Conservation (phyloP, 768 basidiomycete species). For the Lepiota subincarnata region DNA sequence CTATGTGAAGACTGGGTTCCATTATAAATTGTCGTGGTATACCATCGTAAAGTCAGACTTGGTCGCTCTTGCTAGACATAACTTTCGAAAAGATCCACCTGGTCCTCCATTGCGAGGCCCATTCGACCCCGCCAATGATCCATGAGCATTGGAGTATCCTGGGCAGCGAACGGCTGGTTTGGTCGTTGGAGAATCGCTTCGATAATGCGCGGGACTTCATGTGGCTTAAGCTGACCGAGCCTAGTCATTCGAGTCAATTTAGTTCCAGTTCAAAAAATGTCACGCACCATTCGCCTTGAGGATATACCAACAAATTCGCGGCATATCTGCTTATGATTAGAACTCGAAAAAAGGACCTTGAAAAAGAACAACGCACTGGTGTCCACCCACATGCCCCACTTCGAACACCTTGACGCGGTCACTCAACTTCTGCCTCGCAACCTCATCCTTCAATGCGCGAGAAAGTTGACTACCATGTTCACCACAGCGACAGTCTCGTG, state of each 20-base stretch:
- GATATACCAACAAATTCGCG: conserved; percentile 65
- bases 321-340: conserved; percentile 44
- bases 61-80: background rate
- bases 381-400: conserved; percentile 79
- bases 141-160: conserved; percentile 36
- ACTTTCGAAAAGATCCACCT: conserved; percentile 32
- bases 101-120: conserved; percentile 58
- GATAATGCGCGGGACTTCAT: conserved; percentile 53
- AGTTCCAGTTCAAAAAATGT: background rate
- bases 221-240: conserved; percentile 57
- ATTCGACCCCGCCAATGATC: conserved; percentile 70
- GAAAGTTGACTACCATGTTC: conserved; percentile 57
- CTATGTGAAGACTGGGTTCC: conserved; percentile 12
- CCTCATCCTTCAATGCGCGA: conserved; percentile 48
- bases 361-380: conserved; percentile 54
- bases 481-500: conserved; percentile 78
- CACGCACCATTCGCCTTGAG: conserved; percentile 68
- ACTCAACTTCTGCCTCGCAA: conserved; percentile 34
- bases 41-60: background rate
- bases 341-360: background rate
- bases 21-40: background rate
- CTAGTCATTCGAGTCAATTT: conserved; percentile 29
- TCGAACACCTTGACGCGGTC: conserved; percentile 49
- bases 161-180: conserved; percentile 21
- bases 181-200: conserved; percentile 35